Percentiles rank a stretch among this genome's conserved stretches.
These are phyloP conservation scores for Capsicum baccatum DNA, from an alignment of 257 asterid species.

Conservation along the genomic window DNA sequence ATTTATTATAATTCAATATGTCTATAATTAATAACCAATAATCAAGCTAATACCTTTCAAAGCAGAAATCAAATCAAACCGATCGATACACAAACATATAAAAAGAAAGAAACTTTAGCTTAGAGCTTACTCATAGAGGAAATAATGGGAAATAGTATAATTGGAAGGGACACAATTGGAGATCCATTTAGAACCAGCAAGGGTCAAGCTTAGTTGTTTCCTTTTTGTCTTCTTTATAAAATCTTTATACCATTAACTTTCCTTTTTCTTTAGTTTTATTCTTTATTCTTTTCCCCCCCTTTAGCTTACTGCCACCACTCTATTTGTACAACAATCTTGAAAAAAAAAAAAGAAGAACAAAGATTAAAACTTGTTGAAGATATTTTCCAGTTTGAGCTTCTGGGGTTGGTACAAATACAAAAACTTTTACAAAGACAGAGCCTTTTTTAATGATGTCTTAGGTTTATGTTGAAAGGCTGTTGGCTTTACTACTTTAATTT, in stretches of 20 bases:
- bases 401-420: background rate
- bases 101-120: background rate
- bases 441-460: background rate
- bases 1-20: no score
- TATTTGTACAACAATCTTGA: background rate
- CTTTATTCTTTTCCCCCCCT: background rate
- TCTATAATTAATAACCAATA: no score
- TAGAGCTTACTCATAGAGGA: background rate
- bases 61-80: no score
- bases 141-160: background rate
- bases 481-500: background rate
- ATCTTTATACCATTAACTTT: background rate
- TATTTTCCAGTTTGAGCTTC: slow-evolving; percentile 22
- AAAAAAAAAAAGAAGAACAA: background rate
- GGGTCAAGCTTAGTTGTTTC: slow-evolving; percentile 5
- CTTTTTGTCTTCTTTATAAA: background rate
- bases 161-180: background rate
- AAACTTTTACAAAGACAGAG: background rate
- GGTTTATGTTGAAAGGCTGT: slow-evolving; percentile 23
- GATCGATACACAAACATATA: background rate
- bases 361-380: background rate
- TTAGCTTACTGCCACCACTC: slow-evolving; percentile 13
- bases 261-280: background rate
- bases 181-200: background rate
- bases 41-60: no score